Percentiles rank a stretch among this genome's conserved stretches.
Evolutionary conservation across 495 filamentous ascomycete species (phyloP).

Genomic region (Achaetomiella virescens): DNA sequence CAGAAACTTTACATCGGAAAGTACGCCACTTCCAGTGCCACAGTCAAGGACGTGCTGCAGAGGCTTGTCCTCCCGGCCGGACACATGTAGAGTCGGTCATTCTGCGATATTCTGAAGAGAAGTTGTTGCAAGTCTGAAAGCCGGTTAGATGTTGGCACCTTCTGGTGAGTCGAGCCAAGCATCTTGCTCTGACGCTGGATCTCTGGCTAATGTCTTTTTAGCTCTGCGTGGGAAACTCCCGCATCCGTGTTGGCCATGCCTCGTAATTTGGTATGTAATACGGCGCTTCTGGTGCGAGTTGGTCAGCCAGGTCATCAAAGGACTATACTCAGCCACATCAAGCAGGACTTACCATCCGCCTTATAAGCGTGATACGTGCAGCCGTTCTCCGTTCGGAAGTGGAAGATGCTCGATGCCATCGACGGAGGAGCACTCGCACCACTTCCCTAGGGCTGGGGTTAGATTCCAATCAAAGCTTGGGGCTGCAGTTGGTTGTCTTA

Average conservation of each 20-base stretch:
- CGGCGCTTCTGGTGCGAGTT: background rate
- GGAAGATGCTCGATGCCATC: background rate
- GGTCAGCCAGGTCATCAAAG: background rate
- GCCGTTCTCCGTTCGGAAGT: slow-evolving; percentile 38
- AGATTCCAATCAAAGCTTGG: too few species aligned
- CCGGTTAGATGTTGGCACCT: background rate
- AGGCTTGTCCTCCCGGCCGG: slow-evolving; percentile 1
- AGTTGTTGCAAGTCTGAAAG: slow-evolving; percentile 13
- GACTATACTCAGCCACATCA: too few species aligned
- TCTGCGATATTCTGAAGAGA: slow-evolving; percentile 6
- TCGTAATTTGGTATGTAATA: slow-evolving; percentile 11
- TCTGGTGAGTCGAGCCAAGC: background rate
- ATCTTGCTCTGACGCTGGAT: slow-evolving; percentile 2
- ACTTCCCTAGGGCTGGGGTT: background rate
- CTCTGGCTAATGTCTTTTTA: background rate
- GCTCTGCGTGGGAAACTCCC: background rate
- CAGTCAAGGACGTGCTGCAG: slow-evolving; percentile 46
- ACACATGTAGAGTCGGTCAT: slow-evolving; percentile 5
- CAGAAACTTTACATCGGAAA: too few species aligned
- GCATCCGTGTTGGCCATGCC: background rate
- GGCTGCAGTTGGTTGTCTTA: too few species aligned
- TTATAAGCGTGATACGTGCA: slow-evolving; percentile 10
- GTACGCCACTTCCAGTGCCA: slow-evolving; percentile 45
- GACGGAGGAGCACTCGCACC: background rate
- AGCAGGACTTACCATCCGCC: background rate